Base-by-base conservation (phyloP, 805 yeast species). In the Pichia phayaonensis region DNA sequence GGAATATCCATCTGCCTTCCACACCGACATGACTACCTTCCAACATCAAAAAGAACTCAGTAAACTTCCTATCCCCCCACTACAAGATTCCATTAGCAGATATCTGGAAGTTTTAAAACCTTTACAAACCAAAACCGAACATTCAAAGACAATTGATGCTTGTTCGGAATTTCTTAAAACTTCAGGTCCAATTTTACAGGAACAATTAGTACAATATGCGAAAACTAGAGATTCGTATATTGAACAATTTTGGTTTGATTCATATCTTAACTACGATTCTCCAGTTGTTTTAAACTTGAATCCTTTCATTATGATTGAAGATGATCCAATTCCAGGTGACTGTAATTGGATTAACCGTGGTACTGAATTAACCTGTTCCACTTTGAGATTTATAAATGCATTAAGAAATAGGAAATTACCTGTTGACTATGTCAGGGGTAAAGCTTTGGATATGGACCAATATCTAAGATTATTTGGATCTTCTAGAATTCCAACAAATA, bases 211-310 rank as follows among this genome's bases (percentile, higher is more conserved):
- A 18, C 75, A 75, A 46, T 87, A 84, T 61, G 69, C 84, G 7
- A 73, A 77, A 46, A 70, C 82, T 16, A 71, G 88, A 54, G 81
- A 86, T 46, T 84, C 95, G 2, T 90, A 86, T 65, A 90, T 90
- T 55, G 97, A 90, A 67, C 95, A 90, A 66, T 90, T 90, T 65
- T 90, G 97, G 97, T 90, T 80, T 66, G 97, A 90, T 63, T 81
- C 96, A 1, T 90, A 90, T 65, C 73, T 90, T 57, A 83, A 83
- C 65, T 87, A 86, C 65, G 97, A 90, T 65, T 83, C 87, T 12
- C 90, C 94, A 0, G 96, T 90, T 40, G 97, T 90, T n/a, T 74
- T 90, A 54, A 90, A 90, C 66, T 76, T 90, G 59, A 90, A 90
- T 61, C 97, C 97, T 0, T 90, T 87, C 62, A 89, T 90, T 65